Evolutionary conservation across 345 rosid genomes (phyloP).

Genomic region (Cardamine resedifolia): DNA sequence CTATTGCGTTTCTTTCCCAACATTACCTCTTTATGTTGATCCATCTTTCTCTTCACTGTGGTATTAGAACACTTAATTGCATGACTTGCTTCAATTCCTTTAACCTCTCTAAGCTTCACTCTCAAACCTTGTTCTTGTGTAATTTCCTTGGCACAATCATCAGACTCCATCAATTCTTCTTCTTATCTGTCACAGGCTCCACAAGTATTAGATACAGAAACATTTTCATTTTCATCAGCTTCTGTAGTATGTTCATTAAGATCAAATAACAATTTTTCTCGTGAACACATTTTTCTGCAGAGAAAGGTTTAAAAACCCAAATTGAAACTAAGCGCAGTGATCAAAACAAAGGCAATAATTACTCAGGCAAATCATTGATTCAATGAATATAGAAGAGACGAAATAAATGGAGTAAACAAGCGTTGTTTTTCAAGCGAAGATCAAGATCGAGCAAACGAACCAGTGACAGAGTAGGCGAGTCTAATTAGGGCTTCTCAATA

Average conservation of each 20-base stretch:
- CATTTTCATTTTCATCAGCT: background rate
- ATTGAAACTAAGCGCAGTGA: background rate
- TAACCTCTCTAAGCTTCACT: constrained; percentile 67
- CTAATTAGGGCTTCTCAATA: background rate
- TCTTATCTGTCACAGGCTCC: constrained; percentile 66
- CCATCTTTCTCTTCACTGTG: constrained; percentile 74
- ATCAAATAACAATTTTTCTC: background rate
- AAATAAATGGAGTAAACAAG: background rate
- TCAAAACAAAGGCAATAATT: background rate
- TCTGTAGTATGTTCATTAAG: background rate
- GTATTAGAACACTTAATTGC: constrained; percentile 64
- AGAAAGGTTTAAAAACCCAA: background rate
- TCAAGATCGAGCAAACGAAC: background rate
- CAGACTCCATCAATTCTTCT: constrained; percentile 86
- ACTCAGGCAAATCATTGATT: background rate
- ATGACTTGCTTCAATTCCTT: constrained; percentile 76
- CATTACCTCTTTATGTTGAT: constrained; percentile 91
- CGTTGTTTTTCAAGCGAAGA: too few relatives aligned
- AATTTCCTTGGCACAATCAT: constrained; percentile 49
- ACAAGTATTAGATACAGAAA: background rate
- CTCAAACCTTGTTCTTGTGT: constrained; percentile 39
- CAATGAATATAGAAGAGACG: background rate
- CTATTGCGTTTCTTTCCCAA: constrained; percentile 92
- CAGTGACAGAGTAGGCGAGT: background rate
- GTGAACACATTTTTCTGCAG: background rate